phyloP scores from a whole-genome alignment of 2,329 filamentous ascomycete species.

The Coleophoma cylindrospora region DNA sequence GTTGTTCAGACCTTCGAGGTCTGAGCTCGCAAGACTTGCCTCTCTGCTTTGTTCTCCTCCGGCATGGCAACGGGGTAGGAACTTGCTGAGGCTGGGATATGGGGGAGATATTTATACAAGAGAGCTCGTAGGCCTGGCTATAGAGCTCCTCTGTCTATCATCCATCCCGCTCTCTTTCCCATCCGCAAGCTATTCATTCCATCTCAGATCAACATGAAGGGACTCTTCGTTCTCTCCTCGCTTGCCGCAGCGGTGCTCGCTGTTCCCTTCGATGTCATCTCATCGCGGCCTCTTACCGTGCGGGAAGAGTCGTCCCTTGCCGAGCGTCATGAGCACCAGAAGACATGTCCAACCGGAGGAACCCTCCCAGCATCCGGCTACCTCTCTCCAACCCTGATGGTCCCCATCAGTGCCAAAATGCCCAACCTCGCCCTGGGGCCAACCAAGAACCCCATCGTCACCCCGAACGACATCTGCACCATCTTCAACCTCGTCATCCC shows the following conservation, averaged over 20 bases:
- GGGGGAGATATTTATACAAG: too few species aligned
- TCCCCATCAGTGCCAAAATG: constrained; percentile 4
- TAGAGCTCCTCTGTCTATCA: too few species aligned
- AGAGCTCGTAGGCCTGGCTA: too few species aligned
- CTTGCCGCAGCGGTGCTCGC: not conserved
- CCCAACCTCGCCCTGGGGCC: constrained; percentile 7
- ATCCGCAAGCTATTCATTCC: too few species aligned
- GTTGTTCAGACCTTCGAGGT: too few species aligned
- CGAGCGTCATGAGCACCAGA: not conserved
- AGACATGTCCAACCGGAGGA: constrained; percentile 8
- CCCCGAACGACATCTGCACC: constrained; percentile 12
- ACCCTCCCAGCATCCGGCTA: constrained; percentile 1
- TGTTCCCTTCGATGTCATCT: not conserved
- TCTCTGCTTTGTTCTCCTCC: too few species aligned
- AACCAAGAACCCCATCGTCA: constrained; percentile 5
- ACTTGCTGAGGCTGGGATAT: too few species aligned
- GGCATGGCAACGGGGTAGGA: too few species aligned
- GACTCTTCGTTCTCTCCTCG: not conserved
- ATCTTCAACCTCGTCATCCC: constrained; percentile 14
- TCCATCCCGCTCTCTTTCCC: too few species aligned
- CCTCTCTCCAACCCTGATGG: constrained; percentile 6
- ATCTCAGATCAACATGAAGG: not conserved
- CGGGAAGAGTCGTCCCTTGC: not conserved
- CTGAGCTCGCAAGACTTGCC: too few species aligned
- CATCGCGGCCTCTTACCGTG: not conserved